phyloP scores from a whole-genome alignment of 2,329 filamentous ascomycete genomes.

The Amphichorda felina region DNA sequence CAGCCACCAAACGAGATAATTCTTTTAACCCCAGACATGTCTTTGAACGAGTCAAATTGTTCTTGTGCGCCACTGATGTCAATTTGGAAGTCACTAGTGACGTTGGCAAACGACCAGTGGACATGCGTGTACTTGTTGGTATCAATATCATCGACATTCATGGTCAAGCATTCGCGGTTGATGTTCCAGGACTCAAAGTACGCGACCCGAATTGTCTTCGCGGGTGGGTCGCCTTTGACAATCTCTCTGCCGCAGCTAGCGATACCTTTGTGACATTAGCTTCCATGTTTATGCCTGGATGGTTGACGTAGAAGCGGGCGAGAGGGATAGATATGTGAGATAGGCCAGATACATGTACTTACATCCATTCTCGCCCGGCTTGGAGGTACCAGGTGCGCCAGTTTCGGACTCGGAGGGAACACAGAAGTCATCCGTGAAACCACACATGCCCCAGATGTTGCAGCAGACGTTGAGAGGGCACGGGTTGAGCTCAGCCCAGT shows the following conservation, averaged over 20 bases:
- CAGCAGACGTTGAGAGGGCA: constrained; percentile 32
- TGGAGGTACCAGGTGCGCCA: constrained; percentile 14
- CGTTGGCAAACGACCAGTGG: constrained; percentile 14
- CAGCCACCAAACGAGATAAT: constrained; percentile 24
- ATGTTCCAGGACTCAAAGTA: constrained; percentile 21
- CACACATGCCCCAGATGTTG: constrained; percentile 30
- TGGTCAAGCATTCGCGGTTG: constrained; percentile 15
- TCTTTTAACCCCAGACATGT: constrained; percentile 5
- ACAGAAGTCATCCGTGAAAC: constrained; percentile 30
- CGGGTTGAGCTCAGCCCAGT: constrained; percentile 22
- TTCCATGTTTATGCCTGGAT: not conserved
- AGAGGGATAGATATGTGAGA: not conserved
- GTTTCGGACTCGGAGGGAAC: constrained; percentile 14
- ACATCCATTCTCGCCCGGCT: constrained; percentile 10
- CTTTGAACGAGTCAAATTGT: constrained; percentile 4
- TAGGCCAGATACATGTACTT: too few relatives aligned
- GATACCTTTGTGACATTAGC: constrained; percentile 8
- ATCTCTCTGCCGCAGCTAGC: constrained; percentile 20
- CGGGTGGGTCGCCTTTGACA: constrained; percentile 12
- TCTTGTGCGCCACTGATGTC: not conserved
- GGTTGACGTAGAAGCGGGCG: not conserved
- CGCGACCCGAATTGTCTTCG: constrained; percentile 11
- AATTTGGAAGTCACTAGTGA: constrained; percentile 2
- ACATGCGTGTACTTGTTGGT: constrained; percentile 8
- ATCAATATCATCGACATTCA: constrained; percentile 5